Evolutionary conservation across 805 yeast genomes (phyloP).

Genomic region (Diddensiella santjacobensis): DNA sequence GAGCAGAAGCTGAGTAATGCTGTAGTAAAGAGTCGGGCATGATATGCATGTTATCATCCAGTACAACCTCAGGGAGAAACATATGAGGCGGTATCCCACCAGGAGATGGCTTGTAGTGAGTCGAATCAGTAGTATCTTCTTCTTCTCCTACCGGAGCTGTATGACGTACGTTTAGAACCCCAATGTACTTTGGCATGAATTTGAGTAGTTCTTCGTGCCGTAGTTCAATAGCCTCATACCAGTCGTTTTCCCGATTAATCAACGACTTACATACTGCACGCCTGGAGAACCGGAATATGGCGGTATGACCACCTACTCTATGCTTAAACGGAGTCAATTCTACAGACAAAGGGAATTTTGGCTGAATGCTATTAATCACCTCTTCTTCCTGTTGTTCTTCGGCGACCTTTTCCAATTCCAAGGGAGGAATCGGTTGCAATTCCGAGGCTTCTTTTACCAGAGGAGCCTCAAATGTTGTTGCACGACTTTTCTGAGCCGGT

Average conservation of each 20-base stretch:
- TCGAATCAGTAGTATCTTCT: constrained; percentile 7
- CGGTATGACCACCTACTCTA: constrained; percentile 98
- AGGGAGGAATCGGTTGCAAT: background rate
- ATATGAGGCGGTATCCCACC: constrained; percentile 26
- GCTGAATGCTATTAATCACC: constrained; percentile 8
- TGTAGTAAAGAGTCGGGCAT: constrained; percentile 77
- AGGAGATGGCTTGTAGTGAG: constrained; percentile 17
- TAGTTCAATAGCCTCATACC: constrained; percentile 86
- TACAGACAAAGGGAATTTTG: constrained; percentile 55
- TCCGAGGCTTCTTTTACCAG: background rate
- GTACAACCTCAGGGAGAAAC: constrained; percentile 71
- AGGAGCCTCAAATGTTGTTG: background rate
- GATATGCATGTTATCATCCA: constrained; percentile 89
- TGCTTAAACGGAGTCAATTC: constrained; percentile 88
- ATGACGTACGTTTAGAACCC: constrained; percentile 89
- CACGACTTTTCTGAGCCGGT: constrained; percentile 6
- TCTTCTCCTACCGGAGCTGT: constrained; percentile 37
- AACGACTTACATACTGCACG: constrained; percentile 92
- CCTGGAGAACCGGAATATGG: constrained; percentile 86
- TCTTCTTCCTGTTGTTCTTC: background rate
- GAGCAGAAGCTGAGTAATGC: constrained; percentile 49
- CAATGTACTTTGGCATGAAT: constrained; percentile 93
- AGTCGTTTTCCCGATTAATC: constrained; percentile 81
- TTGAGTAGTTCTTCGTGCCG: constrained; percentile 69
- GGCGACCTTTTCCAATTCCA: background rate